Evolutionary conservation across 2,329 filamentous ascomycete genomes (phyloP), one percentile per base, ranked within the genome.

Genomic region (Dothideomycetes sp.): DNA sequence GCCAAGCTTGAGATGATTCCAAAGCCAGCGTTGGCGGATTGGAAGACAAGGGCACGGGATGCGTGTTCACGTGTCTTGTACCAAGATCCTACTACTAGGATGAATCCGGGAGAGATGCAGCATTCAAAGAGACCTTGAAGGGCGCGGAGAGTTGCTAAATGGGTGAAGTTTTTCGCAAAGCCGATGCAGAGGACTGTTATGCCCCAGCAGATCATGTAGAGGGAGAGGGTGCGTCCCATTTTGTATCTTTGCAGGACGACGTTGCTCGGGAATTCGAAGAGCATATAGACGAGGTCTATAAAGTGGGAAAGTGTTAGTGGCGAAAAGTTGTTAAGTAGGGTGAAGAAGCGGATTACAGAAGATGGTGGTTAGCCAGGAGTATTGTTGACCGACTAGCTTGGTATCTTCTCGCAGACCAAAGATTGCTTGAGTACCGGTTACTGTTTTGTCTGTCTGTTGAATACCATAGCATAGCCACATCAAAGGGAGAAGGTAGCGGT

Each of bases 391-490:
- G 0, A 52, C 45, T 1, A 68, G 52, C 6, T 52, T 41, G 10
- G 64, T 52, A 25, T 64, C 60, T 44, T 73, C 66, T 59, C 69
- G 69, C 23, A 71, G 34, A 11, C 72, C 57, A 31, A 76, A 76
- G 18, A 64, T 60, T 3, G 73, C 73, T 33, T 57, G 55, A 2
- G 49, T 55, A 8, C 52, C 49, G 4, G 53, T 41, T 1, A 52
- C 49, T 2, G 64, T 69, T 50, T 70, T 70, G 51, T 70, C 66
- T 1, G 60, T 62, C 47, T 70, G 67, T 46, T 71, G 68, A 34
- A 70, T 64, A 24, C 68, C 68, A 44, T 69, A 70, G 47, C 65
- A 69, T 44, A 59, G 52, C 60, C 63, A 70, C 65, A 70, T 70
- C 29, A 70, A 49, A 1, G 66, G 66, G 1, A 69, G 56, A 12